A percentile compares a stretch with the other conserved stretches of the same genome.
These are phyloP conservation scores for Zancudomyces culisetae DNA, from an alignment of 371 early-diverging fungal genomes.

Conservation along the genomic window DNA sequence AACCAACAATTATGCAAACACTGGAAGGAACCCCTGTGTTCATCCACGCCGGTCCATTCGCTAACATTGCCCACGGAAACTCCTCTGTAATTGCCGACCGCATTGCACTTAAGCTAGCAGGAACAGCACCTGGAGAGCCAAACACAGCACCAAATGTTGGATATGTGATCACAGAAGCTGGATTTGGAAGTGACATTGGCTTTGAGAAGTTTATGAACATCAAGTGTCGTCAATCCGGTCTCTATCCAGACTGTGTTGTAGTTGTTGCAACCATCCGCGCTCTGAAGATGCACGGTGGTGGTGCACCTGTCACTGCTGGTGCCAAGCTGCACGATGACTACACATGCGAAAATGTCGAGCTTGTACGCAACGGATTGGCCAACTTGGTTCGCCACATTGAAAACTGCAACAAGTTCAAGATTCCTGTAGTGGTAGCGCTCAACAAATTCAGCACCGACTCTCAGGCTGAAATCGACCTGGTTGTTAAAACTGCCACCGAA, in stretches of 20 bases:
- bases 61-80: conserved; percentile 96
- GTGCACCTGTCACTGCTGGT: conserved; percentile 87
- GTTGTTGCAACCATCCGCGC: conserved; percentile 89
- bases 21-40: conserved; percentile 95
- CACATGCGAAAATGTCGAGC: conserved; percentile 59
- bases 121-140: conserved; percentile 33
- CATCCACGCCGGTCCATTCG: conserved; percentile 95
- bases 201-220: conserved; percentile 98
- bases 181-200: conserved; percentile 97
- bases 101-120: conserved; percentile 82
- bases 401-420: conserved; percentile 74
- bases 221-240: conserved; percentile 80
- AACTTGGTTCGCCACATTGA: conserved; percentile 78
- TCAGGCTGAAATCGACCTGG: conserved; percentile 60
- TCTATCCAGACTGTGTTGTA: conserved; percentile 81
- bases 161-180: conserved; percentile 90
- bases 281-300: conserved; percentile 94
- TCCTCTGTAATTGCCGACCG: conserved; percentile 82
- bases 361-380: conserved; percentile 58
- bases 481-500: conserved; percentile 42
- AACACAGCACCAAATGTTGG: conserved; percentile 39
- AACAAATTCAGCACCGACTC: conserved; percentile 84
- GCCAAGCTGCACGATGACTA: conserved; percentile 76
- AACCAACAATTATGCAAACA: conserved; percentile 95
- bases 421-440: conserved; percentile 84